A percentile compares a stretch with the other conserved stretches of the same genome.
phyloP scores from a whole-genome alignment of 257 asterid species.

The Pogostemon cablin region DNA sequence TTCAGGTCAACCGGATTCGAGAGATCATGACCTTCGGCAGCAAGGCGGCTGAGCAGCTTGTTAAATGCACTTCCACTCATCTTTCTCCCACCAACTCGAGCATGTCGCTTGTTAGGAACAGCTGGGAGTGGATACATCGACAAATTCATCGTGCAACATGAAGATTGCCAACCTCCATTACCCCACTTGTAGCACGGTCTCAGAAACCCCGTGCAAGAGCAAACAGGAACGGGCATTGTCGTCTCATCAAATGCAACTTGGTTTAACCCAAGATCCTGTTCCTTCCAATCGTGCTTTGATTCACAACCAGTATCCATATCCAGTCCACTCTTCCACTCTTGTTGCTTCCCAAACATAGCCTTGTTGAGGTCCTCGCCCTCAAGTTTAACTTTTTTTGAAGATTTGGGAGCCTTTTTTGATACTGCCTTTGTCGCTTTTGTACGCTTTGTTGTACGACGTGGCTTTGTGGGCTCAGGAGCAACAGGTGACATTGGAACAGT shows the following conservation, averaged over 20 bases:
- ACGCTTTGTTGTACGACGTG: constrained; percentile 58
- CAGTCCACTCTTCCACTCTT: constrained; percentile 25
- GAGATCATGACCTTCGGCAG: constrained; percentile 83
- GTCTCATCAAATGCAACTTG: constrained; percentile 89
- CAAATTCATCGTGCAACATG: constrained; percentile 84
- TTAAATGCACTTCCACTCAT: constrained; percentile 97
- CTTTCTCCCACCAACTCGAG: constrained; percentile 92
- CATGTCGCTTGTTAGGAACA: constrained; percentile 92
- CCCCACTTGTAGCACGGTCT: constrained; percentile 99
- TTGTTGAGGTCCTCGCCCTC: constrained; percentile 65
- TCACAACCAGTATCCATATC: constrained; percentile 23
- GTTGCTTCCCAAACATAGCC: constrained; percentile 32
- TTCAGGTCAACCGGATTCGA: constrained; percentile 86
- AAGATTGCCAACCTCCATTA: constrained; percentile 99
- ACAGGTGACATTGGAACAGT: constrained; percentile 50
- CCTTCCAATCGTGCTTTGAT: constrained; percentile 79
- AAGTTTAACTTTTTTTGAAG: constrained; percentile 58
- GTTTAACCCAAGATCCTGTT: constrained; percentile 87
- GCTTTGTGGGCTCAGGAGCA: constrained; percentile 60
- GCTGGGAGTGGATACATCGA: constrained; percentile 94
- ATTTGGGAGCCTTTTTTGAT: constrained; percentile 49
- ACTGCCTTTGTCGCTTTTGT: constrained; percentile 61
- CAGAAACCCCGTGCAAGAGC: constrained; percentile 85
- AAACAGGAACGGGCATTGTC: constrained; percentile 92
- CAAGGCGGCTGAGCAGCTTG: constrained; percentile 89